phyloP scores from a whole-genome alignment of 2,329 filamentous ascomycete species.

The Alternaria postmessia region DNA sequence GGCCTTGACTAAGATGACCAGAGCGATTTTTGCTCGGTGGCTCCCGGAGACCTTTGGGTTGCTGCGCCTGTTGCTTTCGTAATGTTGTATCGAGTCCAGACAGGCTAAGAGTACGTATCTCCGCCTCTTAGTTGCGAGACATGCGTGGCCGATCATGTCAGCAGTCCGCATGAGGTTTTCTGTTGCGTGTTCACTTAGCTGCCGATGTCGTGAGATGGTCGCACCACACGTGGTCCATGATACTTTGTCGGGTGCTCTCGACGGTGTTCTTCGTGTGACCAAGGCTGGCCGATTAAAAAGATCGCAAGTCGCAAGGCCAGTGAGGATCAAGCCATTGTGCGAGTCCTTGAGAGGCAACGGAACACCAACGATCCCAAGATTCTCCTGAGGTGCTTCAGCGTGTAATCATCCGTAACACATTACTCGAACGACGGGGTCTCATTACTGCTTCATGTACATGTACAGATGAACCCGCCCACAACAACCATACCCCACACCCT shows the following conservation, averaged over 20 bases:
- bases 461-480: neutral
- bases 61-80: conserved; percentile 7
- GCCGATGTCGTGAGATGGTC: neutral
- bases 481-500: neutral
- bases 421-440: neutral
- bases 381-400: neutral
- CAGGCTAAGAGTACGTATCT: neutral
- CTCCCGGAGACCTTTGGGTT: neutral
- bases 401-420: neutral
- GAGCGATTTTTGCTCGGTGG: conserved; percentile 1
- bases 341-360: neutral
- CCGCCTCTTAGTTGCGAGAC: neutral
- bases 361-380: neutral
- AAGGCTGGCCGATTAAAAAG: neutral
- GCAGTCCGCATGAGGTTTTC: neutral
- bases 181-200: neutral
- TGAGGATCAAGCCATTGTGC: neutral
- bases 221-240: neutral
- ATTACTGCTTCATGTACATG: too few relatives aligned
- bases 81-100: neutral
- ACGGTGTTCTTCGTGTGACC: neutral
- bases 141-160: neutral
- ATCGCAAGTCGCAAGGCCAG: neutral
- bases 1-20: neutral
- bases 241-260: neutral